phyloP scores from a whole-genome alignment of 2,329 filamentous ascomycete species.

The Botrytis medusae region DNA sequence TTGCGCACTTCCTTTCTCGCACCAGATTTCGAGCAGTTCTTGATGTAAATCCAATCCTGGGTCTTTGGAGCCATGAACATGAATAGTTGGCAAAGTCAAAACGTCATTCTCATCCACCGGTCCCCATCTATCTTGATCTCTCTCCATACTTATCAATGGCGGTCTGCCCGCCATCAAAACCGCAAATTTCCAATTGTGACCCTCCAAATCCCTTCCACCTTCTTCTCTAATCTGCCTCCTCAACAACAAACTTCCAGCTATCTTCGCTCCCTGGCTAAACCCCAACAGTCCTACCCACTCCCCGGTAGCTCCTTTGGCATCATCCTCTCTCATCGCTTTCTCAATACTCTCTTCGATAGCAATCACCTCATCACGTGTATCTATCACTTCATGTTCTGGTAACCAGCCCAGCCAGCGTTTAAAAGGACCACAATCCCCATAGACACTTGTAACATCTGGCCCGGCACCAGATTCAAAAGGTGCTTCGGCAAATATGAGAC shows the following conservation, averaged over 20 bases:
- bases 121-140: conserved; percentile 36
- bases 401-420: conserved; percentile 63
- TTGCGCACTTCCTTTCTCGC: conserved; percentile 51
- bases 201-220: conserved; percentile 15
- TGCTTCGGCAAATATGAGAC: conserved; percentile 70
- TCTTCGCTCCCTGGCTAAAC: conserved; percentile 66
- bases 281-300: conserved; percentile 62
- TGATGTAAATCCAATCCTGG: conserved; percentile 59
- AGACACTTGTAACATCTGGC: conserved; percentile 62
- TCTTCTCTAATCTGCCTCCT: conserved; percentile 52
- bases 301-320: conserved; percentile 49
- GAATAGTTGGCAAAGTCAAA: conserved; percentile 59
- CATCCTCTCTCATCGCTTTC: conserved; percentile 53
- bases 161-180: conserved; percentile 61
- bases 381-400: conserved; percentile 50
- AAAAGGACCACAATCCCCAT: conserved; percentile 66
- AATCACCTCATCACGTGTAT: conserved; percentile 46
- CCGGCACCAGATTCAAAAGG: conserved; percentile 64
- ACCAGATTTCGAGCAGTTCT: conserved; percentile 58
- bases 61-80: conserved; percentile 66
- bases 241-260: conserved; percentile 58
- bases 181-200: conserved; percentile 54
- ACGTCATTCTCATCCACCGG: conserved; percentile 43
- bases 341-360: conserved; percentile 45
- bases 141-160: conserved; percentile 54